Evolutionary conservation across 345 rosid genomes (phyloP).

Genomic region (Camelina neglecta): DNA sequence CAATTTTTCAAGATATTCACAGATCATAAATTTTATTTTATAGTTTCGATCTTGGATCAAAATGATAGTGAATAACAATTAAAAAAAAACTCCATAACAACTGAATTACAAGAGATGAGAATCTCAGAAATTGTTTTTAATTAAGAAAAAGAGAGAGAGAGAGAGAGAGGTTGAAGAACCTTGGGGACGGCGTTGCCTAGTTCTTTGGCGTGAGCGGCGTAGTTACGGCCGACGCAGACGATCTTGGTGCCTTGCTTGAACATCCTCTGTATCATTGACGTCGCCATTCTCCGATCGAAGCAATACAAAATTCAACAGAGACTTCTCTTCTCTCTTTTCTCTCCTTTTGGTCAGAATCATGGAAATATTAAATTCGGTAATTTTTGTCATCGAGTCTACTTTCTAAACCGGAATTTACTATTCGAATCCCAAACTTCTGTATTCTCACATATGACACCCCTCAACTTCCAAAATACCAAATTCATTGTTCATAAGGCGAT

Average conservation of each 20-base stretch:
- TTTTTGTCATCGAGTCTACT: background rate
- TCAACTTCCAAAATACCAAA: background rate
- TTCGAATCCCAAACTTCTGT: background rate
- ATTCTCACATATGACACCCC: background rate
- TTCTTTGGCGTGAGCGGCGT: slow-evolving; percentile 95
- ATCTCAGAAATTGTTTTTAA: background rate
- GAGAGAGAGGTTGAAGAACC: slow-evolving; percentile 43
- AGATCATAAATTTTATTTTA: no score
- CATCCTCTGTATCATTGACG: slow-evolving; percentile 59
- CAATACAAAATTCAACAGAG: background rate
- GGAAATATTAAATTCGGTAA: background rate
- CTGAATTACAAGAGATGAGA: background rate
- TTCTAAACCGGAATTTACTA: background rate
- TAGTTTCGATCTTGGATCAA: background rate
- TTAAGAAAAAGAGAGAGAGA: background rate
- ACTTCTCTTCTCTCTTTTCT: background rate
- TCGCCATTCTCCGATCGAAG: slow-evolving; percentile 43
- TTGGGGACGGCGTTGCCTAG: slow-evolving; percentile 98
- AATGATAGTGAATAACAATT: background rate
- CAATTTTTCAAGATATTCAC: background rate
- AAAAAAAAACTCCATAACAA: background rate
- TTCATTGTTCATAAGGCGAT: no score
- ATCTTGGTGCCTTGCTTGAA: slow-evolving; percentile 79
- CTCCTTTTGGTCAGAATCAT: background rate
- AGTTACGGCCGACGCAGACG: slow-evolving; percentile 97